Evolutionary conservation across 495 filamentous ascomycete genomes (phyloP).

Genomic region (Hypoxylon fuscum): DNA sequence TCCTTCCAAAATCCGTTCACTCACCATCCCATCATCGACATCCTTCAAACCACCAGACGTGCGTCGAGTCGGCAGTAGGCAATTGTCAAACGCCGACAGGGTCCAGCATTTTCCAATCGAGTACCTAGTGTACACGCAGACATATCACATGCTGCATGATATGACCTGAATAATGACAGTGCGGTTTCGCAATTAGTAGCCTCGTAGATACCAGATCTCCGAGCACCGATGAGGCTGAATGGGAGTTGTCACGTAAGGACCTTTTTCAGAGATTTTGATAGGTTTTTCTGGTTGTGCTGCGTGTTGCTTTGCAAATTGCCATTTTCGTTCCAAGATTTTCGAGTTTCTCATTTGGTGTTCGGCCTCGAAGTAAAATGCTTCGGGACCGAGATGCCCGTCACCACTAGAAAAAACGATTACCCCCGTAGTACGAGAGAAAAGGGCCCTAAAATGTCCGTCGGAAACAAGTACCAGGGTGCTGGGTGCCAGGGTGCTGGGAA

Average conservation of each 20-base stretch:
- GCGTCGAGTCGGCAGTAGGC: constrained; percentile 13
- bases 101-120: constrained; percentile 1
- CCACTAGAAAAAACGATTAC: too few species aligned
- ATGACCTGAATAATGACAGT: too few species aligned
- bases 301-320: constrained; percentile 1
- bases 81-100: constrained; percentile 20
- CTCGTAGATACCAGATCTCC: constrained; percentile 11
- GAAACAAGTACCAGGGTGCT: background rate
- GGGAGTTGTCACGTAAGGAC: background rate
- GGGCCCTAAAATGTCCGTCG: constrained; percentile 13
- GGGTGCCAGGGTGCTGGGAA: background rate
- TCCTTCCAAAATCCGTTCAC: background rate
- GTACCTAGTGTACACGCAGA: too few species aligned
- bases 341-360: constrained; percentile 6
- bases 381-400: constrained; percentile 37
- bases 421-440: too few species aligned
- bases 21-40: constrained; percentile 11
- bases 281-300: background rate
- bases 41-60: background rate
- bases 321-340: constrained; percentile 4
- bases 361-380: constrained; percentile 15
- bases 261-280: too few species aligned
- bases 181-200: background rate
- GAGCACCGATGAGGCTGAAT: constrained; percentile 26
- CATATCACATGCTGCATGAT: too few species aligned